These are phyloP conservation scores for Kurtzmaniella natalensis DNA, from an alignment of 1,139 yeast species.

Conservation along the genomic window DNA sequence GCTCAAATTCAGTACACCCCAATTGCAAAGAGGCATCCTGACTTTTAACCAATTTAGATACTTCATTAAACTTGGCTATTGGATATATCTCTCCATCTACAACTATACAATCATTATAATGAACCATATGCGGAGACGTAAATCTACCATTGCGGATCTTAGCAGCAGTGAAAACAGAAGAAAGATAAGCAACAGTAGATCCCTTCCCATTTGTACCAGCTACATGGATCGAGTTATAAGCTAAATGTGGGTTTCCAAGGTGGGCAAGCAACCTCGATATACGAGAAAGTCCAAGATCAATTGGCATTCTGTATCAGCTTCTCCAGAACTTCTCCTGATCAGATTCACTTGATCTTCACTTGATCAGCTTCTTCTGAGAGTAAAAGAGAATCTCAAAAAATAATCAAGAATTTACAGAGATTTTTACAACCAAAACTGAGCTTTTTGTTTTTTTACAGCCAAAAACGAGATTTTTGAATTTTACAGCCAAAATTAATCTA, in stretches of 20 bases:
- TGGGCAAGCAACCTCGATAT: conserved; percentile 49
- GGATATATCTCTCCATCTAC: conserved; percentile 59
- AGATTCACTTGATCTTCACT: no score
- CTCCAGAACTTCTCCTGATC: no score
- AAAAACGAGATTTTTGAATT: no score
- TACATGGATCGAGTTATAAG: conserved; percentile 66
- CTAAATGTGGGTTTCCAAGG: conserved; percentile 66
- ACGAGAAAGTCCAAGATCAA: conserved; percentile 62
- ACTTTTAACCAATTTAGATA: conserved; percentile 34
- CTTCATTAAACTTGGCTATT: conserved; percentile 36
- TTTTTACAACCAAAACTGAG: no score
- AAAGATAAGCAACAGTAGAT: conserved; percentile 74
- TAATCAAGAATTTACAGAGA: no score
- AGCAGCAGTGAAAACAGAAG: conserved; percentile 53
- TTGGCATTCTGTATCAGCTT: conserved; percentile 25
- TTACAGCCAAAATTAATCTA: no score
- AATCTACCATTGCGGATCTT: conserved; percentile 64
- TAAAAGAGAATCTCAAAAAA: no score
- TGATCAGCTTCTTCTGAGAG: no score
- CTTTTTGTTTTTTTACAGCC: no score
- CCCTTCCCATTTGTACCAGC: conserved; percentile 98
- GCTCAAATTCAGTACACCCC: conserved; percentile 83
- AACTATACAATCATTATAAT: conserved; percentile 70
- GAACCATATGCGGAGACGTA: conserved; percentile 80
- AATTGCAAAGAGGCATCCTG: conserved; percentile 35